Base-by-base conservation (phyloP, 2,329 filamentous ascomycete species). In the Aspergillus udagawae region DNA sequence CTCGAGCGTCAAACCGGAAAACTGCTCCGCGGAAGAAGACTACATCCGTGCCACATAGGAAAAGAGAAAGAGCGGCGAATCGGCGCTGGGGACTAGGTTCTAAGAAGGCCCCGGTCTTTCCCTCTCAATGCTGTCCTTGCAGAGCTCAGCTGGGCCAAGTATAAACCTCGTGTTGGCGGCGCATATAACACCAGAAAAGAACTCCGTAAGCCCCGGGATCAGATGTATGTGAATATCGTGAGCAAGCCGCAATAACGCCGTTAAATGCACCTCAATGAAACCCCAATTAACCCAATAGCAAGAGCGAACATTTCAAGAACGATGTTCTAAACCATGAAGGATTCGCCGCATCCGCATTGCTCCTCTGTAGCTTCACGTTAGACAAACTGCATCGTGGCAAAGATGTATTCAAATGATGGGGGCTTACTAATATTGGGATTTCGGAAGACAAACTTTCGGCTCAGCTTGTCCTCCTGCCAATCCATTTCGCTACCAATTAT, bases 401-500 rank as follows among this genome's bases (percentile, higher is more conserved):
- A 35, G 29, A 38, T 5, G 10, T 21, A 28, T 35, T 38, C 23
- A 27, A 25, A 48, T 27, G 42, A 52, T 44, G 51, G 51, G 14
- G 27, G 87, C 92, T 85, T 79, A 96, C 92, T 99, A 72, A 97
- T 97, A 70, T 99, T 99, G 2, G 94, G 94, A 73, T 99, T 99
- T 72, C 86, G 88, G 78, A 99, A 99, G 52, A 96, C 87, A 75
- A 99, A 99, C 63, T 90, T 83, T 75, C 92, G 85, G 73, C 89
- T 96, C 63, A 99, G 78, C 79, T 96, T 96, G 68, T 97, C 94
- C 77, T 97, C 92, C 10, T 93, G 83, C 92, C 93, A 99, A 71
- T 99, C 94, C 94, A 99, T 99, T 78, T 97, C 93, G 70, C 90
- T 96, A 4, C 94, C 94, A 67, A 99, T 97, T 54, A 99, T 97